Evolutionary conservation across 257 asterid genomes (phyloP).

Genomic region (Oldenlandia corymbosa): DNA sequence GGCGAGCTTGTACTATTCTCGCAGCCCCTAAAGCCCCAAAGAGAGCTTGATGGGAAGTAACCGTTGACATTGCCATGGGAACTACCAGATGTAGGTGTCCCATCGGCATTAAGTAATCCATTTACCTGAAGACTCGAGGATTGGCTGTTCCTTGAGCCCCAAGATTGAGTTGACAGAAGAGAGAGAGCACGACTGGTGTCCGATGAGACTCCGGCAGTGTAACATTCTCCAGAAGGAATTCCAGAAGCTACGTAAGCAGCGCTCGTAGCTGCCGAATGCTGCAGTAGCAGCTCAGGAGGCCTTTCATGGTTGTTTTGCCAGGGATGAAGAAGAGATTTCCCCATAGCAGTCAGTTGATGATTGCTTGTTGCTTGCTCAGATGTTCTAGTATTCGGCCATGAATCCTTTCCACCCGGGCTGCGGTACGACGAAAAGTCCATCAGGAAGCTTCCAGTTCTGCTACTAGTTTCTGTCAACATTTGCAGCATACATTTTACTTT

Average conservation of each 20-base stretch:
- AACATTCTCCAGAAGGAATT: conserved; percentile 46
- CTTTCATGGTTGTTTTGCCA: conserved; percentile 53
- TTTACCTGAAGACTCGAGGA: conserved; percentile 43
- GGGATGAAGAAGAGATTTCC: conserved; percentile 38
- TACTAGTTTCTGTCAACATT: conserved; percentile 42
- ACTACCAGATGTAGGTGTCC: conserved; percentile 38
- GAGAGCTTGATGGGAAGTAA: conserved; percentile 37
- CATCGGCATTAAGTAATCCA: conserved; percentile 26
- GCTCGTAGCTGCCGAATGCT: conserved; percentile 33
- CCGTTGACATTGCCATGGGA: conserved; percentile 31
- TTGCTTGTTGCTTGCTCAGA: conserved; percentile 34
- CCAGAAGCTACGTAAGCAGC: conserved; percentile 25
- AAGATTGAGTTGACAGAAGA: conserved; percentile 96
- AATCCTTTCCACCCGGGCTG: conserved; percentile 30
- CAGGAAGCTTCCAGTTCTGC: conserved; percentile 56
- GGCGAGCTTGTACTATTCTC: conserved; percentile 31
- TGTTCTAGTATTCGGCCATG: conserved; percentile 37
- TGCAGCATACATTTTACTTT: conserved; percentile 13
- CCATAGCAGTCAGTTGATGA: conserved; percentile 35
- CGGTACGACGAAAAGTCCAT: conserved; percentile 65
- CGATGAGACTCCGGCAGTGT: conserved; percentile 39
- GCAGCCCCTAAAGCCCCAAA: conserved; percentile 44
- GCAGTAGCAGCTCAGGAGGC: conserved; percentile 43
- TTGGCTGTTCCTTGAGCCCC: conserved; percentile 60
- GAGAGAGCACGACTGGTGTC: conserved; percentile 86